These are phyloP conservation scores for Pezizomycotina sp. DNA, from an alignment of 2,329 filamentous ascomycete genomes.

Conservation along the genomic window DNA sequence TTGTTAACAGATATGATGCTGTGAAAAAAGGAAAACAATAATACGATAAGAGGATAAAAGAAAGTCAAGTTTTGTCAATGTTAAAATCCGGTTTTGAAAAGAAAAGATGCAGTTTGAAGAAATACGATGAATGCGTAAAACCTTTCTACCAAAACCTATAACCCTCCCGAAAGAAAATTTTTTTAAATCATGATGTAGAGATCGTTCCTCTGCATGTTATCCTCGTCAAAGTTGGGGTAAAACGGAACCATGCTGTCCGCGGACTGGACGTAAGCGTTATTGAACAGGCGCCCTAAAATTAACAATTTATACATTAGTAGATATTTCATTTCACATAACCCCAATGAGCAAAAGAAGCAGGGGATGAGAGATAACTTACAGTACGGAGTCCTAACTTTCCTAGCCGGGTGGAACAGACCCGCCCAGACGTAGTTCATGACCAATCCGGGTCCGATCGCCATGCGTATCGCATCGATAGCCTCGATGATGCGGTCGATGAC, in stretches of 20 bases:
- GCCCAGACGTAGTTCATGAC: constrained; percentile 99
- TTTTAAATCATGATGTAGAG: constrained; percentile 62
- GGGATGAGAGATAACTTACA: constrained; percentile 41
- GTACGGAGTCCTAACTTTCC: constrained; percentile 87
- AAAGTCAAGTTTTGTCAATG: too few relatives aligned
- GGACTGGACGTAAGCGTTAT: constrained; percentile 85
- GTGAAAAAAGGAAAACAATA: too few relatives aligned
- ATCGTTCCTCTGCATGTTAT: constrained; percentile 62
- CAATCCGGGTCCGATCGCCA: constrained; percentile 78
- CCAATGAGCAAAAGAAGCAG: background rate
- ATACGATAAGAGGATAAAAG: too few relatives aligned
- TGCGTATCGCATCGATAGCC: constrained; percentile 86
- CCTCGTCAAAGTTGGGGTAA: constrained; percentile 73
- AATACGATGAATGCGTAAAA: too few relatives aligned
- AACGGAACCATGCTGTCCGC: constrained; percentile 94
- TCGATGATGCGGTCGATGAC: constrained; percentile 97
- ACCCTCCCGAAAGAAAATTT: background rate
- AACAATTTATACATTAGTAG: too few relatives aligned
- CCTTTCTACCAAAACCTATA: too few relatives aligned
- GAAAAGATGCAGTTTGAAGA: too few relatives aligned
- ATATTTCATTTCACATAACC: too few relatives aligned
- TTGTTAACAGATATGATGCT: too few relatives aligned
- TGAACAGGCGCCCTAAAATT: constrained; percentile 49
- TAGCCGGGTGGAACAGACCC: constrained; percentile 86
- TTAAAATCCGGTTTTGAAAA: too few relatives aligned